A percentile compares a stretch with the other conserved stretches of the same genome.
Evolutionary conservation across 768 basidiomycete species (phyloP).

Genomic region (Chiua virens): DNA sequence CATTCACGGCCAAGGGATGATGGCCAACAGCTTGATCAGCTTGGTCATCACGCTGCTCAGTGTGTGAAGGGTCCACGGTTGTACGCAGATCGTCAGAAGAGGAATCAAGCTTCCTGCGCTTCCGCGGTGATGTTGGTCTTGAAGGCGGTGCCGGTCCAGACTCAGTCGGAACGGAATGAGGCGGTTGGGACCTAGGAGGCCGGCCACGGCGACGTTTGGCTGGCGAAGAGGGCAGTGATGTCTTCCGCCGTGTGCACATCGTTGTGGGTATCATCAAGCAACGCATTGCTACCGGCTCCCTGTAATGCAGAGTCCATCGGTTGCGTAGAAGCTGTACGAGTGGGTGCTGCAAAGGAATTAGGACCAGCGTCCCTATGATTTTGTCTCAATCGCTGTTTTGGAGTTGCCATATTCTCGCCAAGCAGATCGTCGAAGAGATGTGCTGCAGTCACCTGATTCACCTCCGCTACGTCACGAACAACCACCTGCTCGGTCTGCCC

Average conservation of each 20-base stretch:
- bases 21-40: slow-evolving; percentile 5
- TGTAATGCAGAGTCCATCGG: slow-evolving; percentile 9
- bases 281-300: slow-evolving; percentile 5
- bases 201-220: slow-evolving; percentile 37
- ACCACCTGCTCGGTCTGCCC: slow-evolving; percentile 16
- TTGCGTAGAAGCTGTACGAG: slow-evolving; percentile 20
- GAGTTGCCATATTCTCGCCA: slow-evolving; percentile 10
- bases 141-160: slow-evolving; percentile 12
- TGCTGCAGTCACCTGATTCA: slow-evolving; percentile 22
- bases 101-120: slow-evolving; percentile 46
- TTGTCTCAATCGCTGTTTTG: slow-evolving; percentile 19
- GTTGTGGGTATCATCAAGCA: slow-evolving; percentile 5
- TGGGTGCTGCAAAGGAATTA: slow-evolving; percentile 18
- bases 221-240: background rate
- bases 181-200: slow-evolving; percentile 25
- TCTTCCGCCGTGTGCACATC: slow-evolving; percentile 6
- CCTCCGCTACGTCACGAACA: slow-evolving; percentile 2
- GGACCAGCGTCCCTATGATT: slow-evolving; percentile 12
- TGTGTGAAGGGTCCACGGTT: slow-evolving; percentile 3
- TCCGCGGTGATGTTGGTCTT: slow-evolving; percentile 34
- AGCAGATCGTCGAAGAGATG: slow-evolving; percentile 34
- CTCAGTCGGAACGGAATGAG: slow-evolving; percentile 11
- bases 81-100: slow-evolving; percentile 20
- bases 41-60: slow-evolving; percentile 3
- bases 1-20: slow-evolving; percentile 10